Evolutionary conservation across 1,139 yeast genomes (phyloP), one percentile per base, ranked within the genome.

Genomic region (Suhomyces yuchorum): DNA sequence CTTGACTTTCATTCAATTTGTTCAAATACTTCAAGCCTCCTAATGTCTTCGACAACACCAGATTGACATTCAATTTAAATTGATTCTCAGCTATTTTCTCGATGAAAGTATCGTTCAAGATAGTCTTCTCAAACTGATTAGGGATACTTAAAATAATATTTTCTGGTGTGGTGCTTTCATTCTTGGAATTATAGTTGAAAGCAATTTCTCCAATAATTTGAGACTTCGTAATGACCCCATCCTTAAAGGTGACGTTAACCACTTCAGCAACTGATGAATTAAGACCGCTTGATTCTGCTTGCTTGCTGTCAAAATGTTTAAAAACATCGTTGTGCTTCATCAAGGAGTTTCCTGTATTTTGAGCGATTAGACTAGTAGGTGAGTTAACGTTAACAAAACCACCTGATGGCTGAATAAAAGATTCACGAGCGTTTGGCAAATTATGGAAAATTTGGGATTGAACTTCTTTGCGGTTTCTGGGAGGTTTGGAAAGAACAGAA

Each of bases 151-250:
- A 57, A 14, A 51, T 48, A 23, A 66, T 54, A 9, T 66, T 62
- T n/a, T 46, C 51, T 2, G 48, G 41, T 8, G 52, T 48, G 3
- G 52, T 28, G 8, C 55, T 58, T 20, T 53, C 54, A 23, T 51
- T 50, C 11, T 56, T 56, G n/a, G 66, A 62, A 44, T 71, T 77
- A 65, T 81, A 88, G 59, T 84, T 84, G 61, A 89, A 79, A 0
- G 96, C 95, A 56, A 89, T 70, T 64, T 89, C 96, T 40, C 96
- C 96, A 50, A 86, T 77, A 14, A 84, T 75, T 58, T 85, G 85
- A 1, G 87, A 78, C 42, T 81, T 77, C 3, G 65, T 59, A 35
- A 84, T 68, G 38, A 69, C 68, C 24, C 93, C 95, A 61, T 85
- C 90, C 52, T 80, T 81, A 62, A 85, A 82, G 18, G 78, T 75